Evolutionary conservation across 2,329 filamentous ascomycete genomes (phyloP).

Genomic region (Ceratocystis alfenasii): DNA sequence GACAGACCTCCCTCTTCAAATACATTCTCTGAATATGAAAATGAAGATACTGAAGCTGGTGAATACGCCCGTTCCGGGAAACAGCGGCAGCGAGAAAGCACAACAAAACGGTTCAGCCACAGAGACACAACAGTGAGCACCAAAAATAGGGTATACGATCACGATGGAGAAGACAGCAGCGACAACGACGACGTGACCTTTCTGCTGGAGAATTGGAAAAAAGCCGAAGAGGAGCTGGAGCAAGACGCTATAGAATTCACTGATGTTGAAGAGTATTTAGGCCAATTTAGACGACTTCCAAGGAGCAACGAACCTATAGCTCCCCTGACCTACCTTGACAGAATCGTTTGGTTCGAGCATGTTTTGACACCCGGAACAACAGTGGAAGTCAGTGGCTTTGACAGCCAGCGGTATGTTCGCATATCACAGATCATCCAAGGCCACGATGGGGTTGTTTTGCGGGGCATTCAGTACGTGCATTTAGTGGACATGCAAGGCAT

Average conservation of each 20-base stretch:
- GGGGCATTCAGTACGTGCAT: conserved; percentile 33
- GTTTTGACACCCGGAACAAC: conserved; percentile 7
- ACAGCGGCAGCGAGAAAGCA: neutral
- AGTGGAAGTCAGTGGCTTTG: conserved; percentile 19
- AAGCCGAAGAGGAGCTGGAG: conserved; percentile 20
- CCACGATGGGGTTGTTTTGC: conserved; percentile 24
- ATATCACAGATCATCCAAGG: conserved; percentile 33
- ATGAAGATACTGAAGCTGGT: neutral
- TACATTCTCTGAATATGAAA: conserved; percentile 1
- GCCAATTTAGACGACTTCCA: neutral
- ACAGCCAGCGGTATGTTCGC: conserved; percentile 20
- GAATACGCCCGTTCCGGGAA: neutral
- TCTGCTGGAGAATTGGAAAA: conserved; percentile 5
- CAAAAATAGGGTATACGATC: neutral
- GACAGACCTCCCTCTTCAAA: conserved; percentile 6
- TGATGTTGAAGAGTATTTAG: conserved; percentile 23
- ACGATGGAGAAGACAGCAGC: too few species aligned
- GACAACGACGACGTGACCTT: conserved; percentile 15
- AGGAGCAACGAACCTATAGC: conserved; percentile 13
- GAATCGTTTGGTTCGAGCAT: neutral
- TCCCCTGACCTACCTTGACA: neutral
- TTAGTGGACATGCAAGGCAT: conserved; percentile 30
- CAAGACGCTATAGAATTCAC: conserved; percentile 31
- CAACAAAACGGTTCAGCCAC: neutral
- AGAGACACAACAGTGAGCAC: neutral